Percentiles rank a stretch among this genome's conserved stretches.
phyloP scores from a whole-genome alignment of 2,329 filamentous ascomycete genomes.

The Mariannaea elegans region DNA sequence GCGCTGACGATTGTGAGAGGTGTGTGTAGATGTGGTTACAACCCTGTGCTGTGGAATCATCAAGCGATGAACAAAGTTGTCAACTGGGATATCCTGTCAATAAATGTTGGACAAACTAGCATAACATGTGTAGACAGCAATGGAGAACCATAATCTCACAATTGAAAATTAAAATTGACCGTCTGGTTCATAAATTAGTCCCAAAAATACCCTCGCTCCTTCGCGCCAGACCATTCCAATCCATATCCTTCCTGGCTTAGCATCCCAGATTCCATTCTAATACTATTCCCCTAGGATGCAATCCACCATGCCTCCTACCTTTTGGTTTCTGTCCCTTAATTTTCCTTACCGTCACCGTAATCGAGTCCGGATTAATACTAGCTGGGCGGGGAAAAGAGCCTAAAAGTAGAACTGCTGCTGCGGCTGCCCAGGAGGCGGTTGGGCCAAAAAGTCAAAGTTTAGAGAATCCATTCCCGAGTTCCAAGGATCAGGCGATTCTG shows the following conservation, averaged over 20 bases:
- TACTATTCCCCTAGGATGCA: not conserved
- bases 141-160: slow-evolving; percentile 6
- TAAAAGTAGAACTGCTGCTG: slow-evolving; percentile 68
- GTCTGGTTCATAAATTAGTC: slow-evolving; percentile 6
- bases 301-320: not conserved
- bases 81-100: not conserved
- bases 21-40: slow-evolving; percentile 5
- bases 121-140: slow-evolving; percentile 5
- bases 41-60: slow-evolving; percentile 10
- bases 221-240: slow-evolving; percentile 14
- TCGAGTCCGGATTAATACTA: not conserved
- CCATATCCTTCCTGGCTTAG: not conserved
- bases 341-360: not conserved
- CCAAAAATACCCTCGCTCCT: slow-evolving; percentile 3
- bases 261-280: slow-evolving; percentile 14
- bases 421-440: slow-evolving; percentile 66
- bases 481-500: slow-evolving; percentile 68
- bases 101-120: not conserved
- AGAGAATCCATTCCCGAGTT: slow-evolving; percentile 64
- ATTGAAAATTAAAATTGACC: slow-evolving; percentile 7
- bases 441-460: slow-evolving; percentile 69
- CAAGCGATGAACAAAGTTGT: slow-evolving; percentile 22
- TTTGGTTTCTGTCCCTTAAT: not conserved
- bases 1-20: slow-evolving; percentile 44
- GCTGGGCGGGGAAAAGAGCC: not conserved